These are phyloP conservation scores for Ascocoryne sarcoides DNA, from an alignment of 2,329 filamentous ascomycete genomes.

Conservation along the genomic window DNA sequence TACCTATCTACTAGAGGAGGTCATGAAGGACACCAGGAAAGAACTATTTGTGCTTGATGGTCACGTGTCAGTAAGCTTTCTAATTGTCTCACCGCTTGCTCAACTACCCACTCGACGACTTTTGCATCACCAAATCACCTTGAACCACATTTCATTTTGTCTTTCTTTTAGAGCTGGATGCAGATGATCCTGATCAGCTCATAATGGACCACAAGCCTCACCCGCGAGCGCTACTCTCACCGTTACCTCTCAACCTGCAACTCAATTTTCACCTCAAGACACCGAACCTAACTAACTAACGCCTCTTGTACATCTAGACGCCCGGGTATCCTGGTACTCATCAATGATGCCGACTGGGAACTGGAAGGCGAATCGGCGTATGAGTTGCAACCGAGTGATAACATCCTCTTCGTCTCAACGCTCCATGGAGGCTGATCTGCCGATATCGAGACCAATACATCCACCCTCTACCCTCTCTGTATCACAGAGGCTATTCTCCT, in stretches of 20 bases:
- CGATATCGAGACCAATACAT: too few relatives aligned
- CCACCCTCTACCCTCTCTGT: too few relatives aligned
- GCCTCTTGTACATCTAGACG: conserved; percentile 48
- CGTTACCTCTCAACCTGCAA: conserved; percentile 5
- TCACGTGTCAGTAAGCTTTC: conserved; percentile 59
- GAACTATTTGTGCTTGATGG: conserved; percentile 85
- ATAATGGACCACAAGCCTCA: conserved; percentile 10
- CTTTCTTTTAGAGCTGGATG: conserved; percentile 2
- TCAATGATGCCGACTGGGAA: conserved; percentile 98
- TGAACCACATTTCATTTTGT: conserved; percentile 14
- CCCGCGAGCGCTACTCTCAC: conserved; percentile 4
- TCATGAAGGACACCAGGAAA: conserved; percentile 78
- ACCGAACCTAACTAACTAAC: conserved; percentile 12
- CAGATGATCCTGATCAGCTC: conserved; percentile 7
- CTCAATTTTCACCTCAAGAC: conserved; percentile 1
- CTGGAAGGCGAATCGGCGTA: conserved; percentile 91
- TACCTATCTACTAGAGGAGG: conserved; percentile 64
- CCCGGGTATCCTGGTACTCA: conserved; percentile 88
- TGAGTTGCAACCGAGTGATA: conserved; percentile 72
- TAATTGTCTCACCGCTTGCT: conserved; percentile 9
- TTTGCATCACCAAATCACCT: conserved; percentile 11
- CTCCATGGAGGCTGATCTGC: conserved; percentile 72
- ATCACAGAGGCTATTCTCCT: not conserved
- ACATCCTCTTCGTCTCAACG: conserved; percentile 92
- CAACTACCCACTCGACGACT: too few relatives aligned